phyloP scores from a whole-genome alignment of 78 protist genomes.

The Capsaspora owczarzaki region DNA sequence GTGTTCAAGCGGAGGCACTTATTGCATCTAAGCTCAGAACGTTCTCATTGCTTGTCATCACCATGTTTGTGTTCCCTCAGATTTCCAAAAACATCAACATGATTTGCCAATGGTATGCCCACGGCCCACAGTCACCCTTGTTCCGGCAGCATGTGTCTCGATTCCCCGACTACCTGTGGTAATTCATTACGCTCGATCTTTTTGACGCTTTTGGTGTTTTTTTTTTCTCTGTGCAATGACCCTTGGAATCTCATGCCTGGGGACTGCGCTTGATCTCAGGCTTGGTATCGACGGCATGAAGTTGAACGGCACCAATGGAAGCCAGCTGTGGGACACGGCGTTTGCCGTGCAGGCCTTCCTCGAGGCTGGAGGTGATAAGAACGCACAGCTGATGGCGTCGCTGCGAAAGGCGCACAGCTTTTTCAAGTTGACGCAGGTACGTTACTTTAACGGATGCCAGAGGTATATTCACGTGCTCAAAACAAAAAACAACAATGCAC shows the following conservation, averaged over 20 bases:
- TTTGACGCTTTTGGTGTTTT: too few relatives aligned
- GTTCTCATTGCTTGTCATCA: too few relatives aligned
- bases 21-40: too few relatives aligned
- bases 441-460: too few relatives aligned
- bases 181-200: too few relatives aligned
- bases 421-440: slow-evolving; percentile 75
- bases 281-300: slow-evolving; percentile 77
- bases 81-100: slow-evolving; percentile 69
- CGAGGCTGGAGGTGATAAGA: slow-evolving; percentile 28
- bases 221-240: too few relatives aligned
- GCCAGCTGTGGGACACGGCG: slow-evolving; percentile 93
- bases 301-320: slow-evolving; percentile 92
- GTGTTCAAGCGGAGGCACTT: too few relatives aligned
- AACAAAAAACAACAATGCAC: too few relatives aligned
- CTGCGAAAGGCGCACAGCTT: slow-evolving; percentile 47
- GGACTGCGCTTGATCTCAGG: not conserved
- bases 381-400: slow-evolving; percentile 9
- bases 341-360: slow-evolving; percentile 73
- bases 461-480: too few relatives aligned
- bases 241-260: not conserved
- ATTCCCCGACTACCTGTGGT: slow-evolving; percentile 84
- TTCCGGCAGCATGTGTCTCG: slow-evolving; percentile 64
- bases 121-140: slow-evolving; percentile 38
- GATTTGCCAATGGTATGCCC: slow-evolving; percentile 45
- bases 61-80: slow-evolving; percentile 44